These are phyloP conservation scores for Zygosaccharomyces gambellarensis DNA, from an alignment of 805 yeast species.

Conservation along the genomic window DNA sequence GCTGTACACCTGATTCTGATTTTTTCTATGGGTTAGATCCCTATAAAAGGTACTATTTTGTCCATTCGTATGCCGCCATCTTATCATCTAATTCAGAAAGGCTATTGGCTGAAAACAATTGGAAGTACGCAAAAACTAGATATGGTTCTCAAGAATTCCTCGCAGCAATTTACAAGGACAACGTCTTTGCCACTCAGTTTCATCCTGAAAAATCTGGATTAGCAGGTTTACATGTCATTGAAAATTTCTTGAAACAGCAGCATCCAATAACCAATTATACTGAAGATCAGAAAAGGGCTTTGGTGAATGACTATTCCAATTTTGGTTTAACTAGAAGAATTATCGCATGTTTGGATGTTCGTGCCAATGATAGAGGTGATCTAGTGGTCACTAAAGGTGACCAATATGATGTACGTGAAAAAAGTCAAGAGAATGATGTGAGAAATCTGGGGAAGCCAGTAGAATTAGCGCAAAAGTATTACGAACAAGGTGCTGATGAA, in stretches of 20 bases:
- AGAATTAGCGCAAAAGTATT: constrained; percentile 84
- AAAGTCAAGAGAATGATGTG: constrained; percentile 55
- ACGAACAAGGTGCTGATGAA: constrained; percentile 95
- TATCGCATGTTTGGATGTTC: constrained; percentile 95
- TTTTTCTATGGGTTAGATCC: constrained; percentile 61
- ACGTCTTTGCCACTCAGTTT: constrained; percentile 91
- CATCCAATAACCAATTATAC: constrained; percentile 23
- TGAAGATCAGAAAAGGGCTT: constrained; percentile 16
- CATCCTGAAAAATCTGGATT: constrained; percentile 98
- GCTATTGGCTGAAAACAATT: constrained; percentile 40
- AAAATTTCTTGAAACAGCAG: constrained; percentile 55
- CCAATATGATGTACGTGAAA: constrained; percentile 94
- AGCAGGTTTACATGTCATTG: constrained; percentile 78
- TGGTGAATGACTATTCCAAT: constrained; percentile 39
- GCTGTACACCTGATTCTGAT: constrained; percentile 30
- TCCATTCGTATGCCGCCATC: constrained; percentile 86
- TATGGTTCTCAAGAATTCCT: constrained; percentile 79
- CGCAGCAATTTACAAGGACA: constrained; percentile 74
- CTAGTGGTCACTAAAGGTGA: constrained; percentile 98
- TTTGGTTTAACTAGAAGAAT: constrained; percentile 81
- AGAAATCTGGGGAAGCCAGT: constrained; percentile 97
- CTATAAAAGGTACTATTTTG: constrained; percentile 78
- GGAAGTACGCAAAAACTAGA: constrained; percentile 68
- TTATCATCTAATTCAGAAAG: constrained; percentile 38
- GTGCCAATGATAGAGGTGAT: constrained; percentile 91